Evolutionary conservation across 2,329 filamentous ascomycete species (phyloP), one percentile per base, ranked within the genome.

Genomic region (Aspergillus floridensis): DNA sequence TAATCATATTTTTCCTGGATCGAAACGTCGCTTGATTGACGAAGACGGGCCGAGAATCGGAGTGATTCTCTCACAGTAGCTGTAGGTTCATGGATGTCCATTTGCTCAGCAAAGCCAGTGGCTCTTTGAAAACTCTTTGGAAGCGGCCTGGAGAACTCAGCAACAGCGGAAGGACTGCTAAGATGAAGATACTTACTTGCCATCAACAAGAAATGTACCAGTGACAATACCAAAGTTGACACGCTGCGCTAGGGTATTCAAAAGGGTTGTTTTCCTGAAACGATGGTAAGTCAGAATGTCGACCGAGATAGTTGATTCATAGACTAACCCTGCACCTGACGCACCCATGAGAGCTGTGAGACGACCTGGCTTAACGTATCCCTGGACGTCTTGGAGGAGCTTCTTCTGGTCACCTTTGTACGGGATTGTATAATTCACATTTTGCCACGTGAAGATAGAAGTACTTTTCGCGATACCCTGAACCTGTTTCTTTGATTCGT

Each of bases 331-430:
- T 62, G 75, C 70, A 50, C 90, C 90, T 5, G 89, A 92, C 6
- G 88, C 87, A 44, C 91, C 91, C 89, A 95, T 92, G 1, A 95
- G 79, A 2, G 90, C 90, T 3, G 89, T 93, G 10, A 93, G 81
- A 66, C 88, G 85, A 38, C 91, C 90, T 1, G 90, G 90, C 62
- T 88, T 86, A 53, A 92, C 89, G 66, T 88, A 93, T 2, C 88
- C 92, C 64, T 86, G 81, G 4, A 89, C 83, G 59, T 87, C 80
- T 60, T 86, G 80, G 11, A 89, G 73, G 4, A 89, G 72, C 4
- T 76, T 74, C 49, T 74, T 72, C 64, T 79, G 70, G 14, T 78
- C 77, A 44, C 74, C 72, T 49, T 79, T 76, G 52, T 76, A 78
- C 11, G 63, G 77, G 62, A 83, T 88, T 53, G 71, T 84, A 72